Base-by-base conservation (phyloP, 208 protist species). In the Acanthamoeba healyi region DNA sequence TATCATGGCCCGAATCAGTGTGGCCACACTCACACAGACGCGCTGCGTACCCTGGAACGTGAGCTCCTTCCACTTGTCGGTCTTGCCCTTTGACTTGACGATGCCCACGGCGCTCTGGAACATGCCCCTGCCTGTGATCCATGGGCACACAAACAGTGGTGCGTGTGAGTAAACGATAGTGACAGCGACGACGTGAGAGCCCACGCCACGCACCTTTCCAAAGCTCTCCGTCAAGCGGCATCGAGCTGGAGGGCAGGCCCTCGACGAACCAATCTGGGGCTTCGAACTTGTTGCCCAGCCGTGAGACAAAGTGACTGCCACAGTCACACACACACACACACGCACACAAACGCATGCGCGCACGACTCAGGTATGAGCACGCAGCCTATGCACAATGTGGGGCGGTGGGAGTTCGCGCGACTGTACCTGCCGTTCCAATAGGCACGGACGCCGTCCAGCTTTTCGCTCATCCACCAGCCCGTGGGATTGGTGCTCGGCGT, bases 401-500 rank as follows among this genome's bases (percentile, higher is more conserved):
- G 72, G 22, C 14, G 94, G 97, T 96, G 36, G 12, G 17, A 40
- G 96, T 97, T 0, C 96, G 96, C n/a, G 15, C 51, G 51, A 17
- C 44, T 3, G 96, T 14, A 94, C 34, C 36, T 65, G 36, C 96
- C 96, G 88, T 97, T 89, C 96, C 96, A 97, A 63, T 96, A 97
- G 5, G 96, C 96, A 3, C 96, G 88, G 1, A 97, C 95, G 38
- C 96, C 96, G 51, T 97, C 96, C 26, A 97, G 67, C 92, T 97
- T 97, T 79, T 97, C 96, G 58, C 67, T 94, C 40, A 96, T 81
- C 95, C 95, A 97, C 89, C 94, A 97, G 0, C 96, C 96, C 17
- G 94, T 96, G 24, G 92, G 93, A 65, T 97, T 77, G 51, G 1
- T 70, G 51, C 58, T 70, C 17, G 24, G 40, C 24, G 19, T 46